Conservation (phyloP, 805 yeast species). For the Starmerella cellae region DNA sequence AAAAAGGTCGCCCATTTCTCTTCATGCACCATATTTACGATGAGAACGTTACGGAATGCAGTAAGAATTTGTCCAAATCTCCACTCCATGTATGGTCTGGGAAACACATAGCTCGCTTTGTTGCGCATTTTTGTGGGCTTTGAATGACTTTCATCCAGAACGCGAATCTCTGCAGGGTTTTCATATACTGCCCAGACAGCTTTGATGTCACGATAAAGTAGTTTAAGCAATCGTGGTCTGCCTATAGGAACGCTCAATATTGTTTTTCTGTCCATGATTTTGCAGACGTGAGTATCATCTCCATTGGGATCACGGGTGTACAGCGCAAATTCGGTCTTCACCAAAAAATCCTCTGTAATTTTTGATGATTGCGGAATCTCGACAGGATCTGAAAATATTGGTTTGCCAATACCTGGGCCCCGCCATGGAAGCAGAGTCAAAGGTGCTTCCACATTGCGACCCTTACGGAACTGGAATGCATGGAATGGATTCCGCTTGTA, state of each 20-base stretch:
- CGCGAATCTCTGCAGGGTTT: conserved; percentile 8
- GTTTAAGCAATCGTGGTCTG: conserved; percentile 8
- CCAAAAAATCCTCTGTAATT: conserved; percentile 10
- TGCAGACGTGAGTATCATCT: conserved; percentile 11
- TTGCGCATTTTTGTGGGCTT: conserved; percentile 1
- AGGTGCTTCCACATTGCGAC: neutral
- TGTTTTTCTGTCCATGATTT: conserved; percentile 5
- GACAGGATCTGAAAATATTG: too few relatives aligned
- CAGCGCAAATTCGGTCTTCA: conserved; percentile 14
- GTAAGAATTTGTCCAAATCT: neutral
- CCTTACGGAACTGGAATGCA: conserved; percentile 1
- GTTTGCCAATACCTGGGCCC: neutral
- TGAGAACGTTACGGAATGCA: conserved; percentile 4
- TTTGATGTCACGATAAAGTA: conserved; percentile 8
- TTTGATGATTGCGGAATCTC: conserved; percentile 4
- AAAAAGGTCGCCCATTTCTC: conserved; percentile 13
- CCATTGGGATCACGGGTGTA: conserved; percentile 18
- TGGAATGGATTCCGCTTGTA: conserved; percentile 17
- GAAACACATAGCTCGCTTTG: conserved; percentile 9
- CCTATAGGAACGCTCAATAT: conserved; percentile 5
- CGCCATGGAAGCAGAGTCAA: neutral
- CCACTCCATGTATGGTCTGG: conserved; percentile 4
- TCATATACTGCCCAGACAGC: conserved; percentile 12
- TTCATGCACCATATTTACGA: conserved; percentile 4
- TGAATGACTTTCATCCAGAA: conserved; percentile 16